These are phyloP conservation scores for Hymenoscyphus infarciens DNA, from an alignment of 2,329 filamentous ascomycete species.

Conservation along the genomic window DNA sequence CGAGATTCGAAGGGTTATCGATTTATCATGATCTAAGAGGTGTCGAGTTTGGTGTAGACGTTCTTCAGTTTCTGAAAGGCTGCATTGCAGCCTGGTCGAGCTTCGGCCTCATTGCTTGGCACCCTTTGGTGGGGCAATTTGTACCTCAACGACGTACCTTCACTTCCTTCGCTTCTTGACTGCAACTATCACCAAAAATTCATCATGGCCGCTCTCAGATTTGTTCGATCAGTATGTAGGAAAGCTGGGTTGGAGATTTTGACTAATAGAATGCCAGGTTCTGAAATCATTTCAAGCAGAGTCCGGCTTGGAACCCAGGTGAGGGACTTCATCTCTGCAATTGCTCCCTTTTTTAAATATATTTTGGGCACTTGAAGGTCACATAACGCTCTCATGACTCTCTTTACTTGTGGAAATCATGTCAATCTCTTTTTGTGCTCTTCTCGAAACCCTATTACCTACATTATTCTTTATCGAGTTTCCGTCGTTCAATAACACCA, in stretches of 20 bases:
- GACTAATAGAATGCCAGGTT: constrained; percentile 53
- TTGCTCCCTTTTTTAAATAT: neutral
- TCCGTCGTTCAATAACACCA: too few species aligned
- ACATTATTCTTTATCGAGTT: too few species aligned
- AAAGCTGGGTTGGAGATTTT: neutral
- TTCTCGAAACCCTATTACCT: too few species aligned
- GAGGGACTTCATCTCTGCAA: constrained; percentile 23
- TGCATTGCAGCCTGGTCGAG: constrained; percentile 20
- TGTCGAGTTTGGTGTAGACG: neutral
- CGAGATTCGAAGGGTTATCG: constrained; percentile 17
- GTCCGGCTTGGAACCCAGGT: constrained; percentile 89
- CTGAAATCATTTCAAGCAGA: constrained; percentile 72
- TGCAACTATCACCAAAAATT: neutral
- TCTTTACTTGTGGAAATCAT: too few species aligned
- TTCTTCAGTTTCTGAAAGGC: constrained; percentile 15
- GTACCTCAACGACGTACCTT: neutral
- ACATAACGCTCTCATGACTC: too few species aligned
- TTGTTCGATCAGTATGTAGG: constrained; percentile 58
- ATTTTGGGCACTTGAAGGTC: too few species aligned
- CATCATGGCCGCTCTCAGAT: constrained; percentile 54
- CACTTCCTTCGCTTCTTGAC: neutral
- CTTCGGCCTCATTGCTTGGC: constrained; percentile 11
- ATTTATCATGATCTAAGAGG: constrained; percentile 25
- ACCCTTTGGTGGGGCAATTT: constrained; percentile 3
- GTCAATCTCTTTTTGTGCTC: too few species aligned